A percentile compares a stretch with the other conserved stretches of the same genome.
phyloP scores from a whole-genome alignment of 2,329 filamentous ascomycete species.

The Penicillium sclerotiorum region DNA sequence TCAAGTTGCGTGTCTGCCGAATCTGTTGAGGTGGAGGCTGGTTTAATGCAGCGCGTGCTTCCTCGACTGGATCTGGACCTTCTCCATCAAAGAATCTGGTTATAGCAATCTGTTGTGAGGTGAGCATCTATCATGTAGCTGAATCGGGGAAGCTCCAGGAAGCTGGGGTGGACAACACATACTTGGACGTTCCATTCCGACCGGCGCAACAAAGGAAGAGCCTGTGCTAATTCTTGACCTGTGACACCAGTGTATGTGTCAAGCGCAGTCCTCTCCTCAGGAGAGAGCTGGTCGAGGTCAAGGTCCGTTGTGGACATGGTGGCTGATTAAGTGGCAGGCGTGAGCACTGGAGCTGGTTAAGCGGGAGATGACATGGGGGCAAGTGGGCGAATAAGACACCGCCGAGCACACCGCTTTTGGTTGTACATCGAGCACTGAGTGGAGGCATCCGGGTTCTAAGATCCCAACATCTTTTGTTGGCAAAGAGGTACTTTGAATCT shows the following conservation, averaged over 20 bases:
- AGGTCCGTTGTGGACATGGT: slow-evolving; percentile 52
- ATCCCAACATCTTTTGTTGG: too few species aligned
- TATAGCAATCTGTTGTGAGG: slow-evolving; percentile 74
- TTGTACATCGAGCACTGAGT: too few species aligned
- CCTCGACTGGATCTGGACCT: slow-evolving; percentile 76
- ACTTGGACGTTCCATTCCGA: slow-evolving; percentile 98
- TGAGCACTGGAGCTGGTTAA: slow-evolving; percentile 22
- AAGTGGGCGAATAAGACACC: slow-evolving; percentile 13
- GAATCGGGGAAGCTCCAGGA: slow-evolving; percentile 7
- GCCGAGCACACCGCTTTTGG: slow-evolving; percentile 8
- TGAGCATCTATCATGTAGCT: slow-evolving; percentile 16
- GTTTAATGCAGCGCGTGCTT: slow-evolving; percentile 67
- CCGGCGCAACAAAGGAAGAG: slow-evolving; percentile 75
- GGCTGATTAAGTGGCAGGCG: slow-evolving; percentile 20
- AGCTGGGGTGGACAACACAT: slow-evolving; percentile 5
- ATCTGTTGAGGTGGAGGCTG: slow-evolving; percentile 61
- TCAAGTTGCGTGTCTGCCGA: slow-evolving; percentile 72
- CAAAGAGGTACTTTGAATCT: too few species aligned
- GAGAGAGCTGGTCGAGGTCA: slow-evolving; percentile 68
- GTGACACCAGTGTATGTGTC: slow-evolving; percentile 89
- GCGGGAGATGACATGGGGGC: slow-evolving; percentile 10
- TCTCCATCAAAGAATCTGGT: slow-evolving; percentile 98
- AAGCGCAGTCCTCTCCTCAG: slow-evolving; percentile 78
- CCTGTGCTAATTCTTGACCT: slow-evolving; percentile 74
- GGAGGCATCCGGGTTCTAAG: too few species aligned